Percentiles rank a stretch among this genome's conserved stretches.
Conservation (phyloP, 768 basidiomycete genomes). For the Pulveroboletus sp. region DNA sequence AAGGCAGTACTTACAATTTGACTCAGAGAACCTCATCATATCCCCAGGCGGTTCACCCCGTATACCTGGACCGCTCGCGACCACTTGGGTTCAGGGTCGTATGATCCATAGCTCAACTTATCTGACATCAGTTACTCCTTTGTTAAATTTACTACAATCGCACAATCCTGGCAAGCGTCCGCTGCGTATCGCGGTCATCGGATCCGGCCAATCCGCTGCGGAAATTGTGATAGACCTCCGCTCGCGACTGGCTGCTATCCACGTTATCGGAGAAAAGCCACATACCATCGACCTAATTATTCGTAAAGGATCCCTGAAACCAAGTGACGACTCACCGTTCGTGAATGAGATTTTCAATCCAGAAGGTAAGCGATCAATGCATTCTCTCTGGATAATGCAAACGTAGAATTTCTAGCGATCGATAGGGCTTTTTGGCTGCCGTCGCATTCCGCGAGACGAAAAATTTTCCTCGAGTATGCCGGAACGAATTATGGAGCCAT, state of each 20-base stretch:
- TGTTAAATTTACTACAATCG: conserved; percentile 31
- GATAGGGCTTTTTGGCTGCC: conserved; percentile 39
- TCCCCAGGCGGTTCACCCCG: conserved; percentile 48
- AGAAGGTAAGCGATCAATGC: conserved; percentile 29
- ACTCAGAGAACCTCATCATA: conserved; percentile 45
- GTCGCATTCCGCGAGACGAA: conserved; percentile 34
- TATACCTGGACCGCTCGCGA: conserved; percentile 38
- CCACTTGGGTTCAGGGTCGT: conserved; percentile 31
- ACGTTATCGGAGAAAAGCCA: conserved; percentile 16
- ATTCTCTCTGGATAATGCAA: neutral
- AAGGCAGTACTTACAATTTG: conserved; percentile 1
- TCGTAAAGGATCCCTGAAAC: conserved; percentile 47
- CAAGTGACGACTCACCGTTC: conserved; percentile 52
- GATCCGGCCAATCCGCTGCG: conserved; percentile 48
- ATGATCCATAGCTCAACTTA: conserved; percentile 47
- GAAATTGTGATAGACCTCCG: conserved; percentile 47
- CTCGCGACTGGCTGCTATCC: conserved; percentile 35
- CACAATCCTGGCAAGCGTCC: conserved; percentile 19
- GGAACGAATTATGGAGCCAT: conserved; percentile 54
- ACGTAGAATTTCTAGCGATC: conserved; percentile 32
- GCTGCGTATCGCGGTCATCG: conserved; percentile 43
- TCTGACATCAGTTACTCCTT: conserved; percentile 34
- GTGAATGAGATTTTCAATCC: conserved; percentile 57
- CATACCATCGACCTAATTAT: conserved; percentile 51
- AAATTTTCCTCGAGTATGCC: conserved; percentile 42